Conservation (phyloP, 192 early-diverging fungal genomes). For the Backusella tarrabulga region DNA sequence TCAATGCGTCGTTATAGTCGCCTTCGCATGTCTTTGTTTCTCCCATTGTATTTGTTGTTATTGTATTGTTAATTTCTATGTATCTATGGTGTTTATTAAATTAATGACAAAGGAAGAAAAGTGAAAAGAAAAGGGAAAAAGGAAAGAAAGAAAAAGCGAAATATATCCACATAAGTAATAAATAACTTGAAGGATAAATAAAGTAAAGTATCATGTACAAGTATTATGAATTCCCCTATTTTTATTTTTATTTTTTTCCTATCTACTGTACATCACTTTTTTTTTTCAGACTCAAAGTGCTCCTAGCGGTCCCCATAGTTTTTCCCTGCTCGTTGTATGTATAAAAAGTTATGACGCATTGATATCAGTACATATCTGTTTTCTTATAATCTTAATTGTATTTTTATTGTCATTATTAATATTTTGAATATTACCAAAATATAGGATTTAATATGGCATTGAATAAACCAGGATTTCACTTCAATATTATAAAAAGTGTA, state of each 20-base stretch:
- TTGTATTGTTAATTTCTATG: neutral
- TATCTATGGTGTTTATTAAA: neutral
- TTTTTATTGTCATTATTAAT: neutral
- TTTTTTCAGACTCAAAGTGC: conserved; percentile 2
- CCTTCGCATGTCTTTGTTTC: neutral
- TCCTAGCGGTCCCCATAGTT: neutral
- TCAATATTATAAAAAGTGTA: too few species aligned
- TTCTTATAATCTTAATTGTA: neutral
- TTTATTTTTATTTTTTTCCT: neutral
- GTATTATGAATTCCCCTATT: neutral
- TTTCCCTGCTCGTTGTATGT: neutral
- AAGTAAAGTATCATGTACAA: conserved; percentile 5
- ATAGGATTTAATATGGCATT: neutral
- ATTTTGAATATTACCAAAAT: neutral
- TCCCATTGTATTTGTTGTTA: neutral
- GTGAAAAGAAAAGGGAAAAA: neutral
- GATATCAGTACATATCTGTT: neutral
- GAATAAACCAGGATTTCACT: neutral
- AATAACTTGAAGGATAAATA: conserved; percentile 6
- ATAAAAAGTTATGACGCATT: neutral
- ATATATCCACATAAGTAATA: conserved; percentile 7
- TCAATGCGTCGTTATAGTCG: neutral
- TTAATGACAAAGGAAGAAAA: neutral
- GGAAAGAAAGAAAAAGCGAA: neutral
- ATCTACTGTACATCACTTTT: neutral